Evolutionary conservation across 306 rosid species (phyloP).

Genomic region (Lotus japonicus): DNA sequence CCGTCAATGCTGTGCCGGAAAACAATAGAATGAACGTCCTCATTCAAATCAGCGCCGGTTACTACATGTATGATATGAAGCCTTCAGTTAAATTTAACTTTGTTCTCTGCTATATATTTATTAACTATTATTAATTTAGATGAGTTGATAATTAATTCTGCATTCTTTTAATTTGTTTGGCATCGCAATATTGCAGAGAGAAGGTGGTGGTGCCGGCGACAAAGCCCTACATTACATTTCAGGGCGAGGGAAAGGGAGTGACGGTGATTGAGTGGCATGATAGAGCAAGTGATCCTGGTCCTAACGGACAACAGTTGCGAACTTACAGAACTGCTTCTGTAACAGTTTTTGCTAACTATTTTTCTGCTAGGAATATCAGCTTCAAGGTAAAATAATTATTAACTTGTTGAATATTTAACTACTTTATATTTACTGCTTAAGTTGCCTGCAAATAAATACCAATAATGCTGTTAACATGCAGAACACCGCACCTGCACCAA

Average conservation of each 20-base stretch:
- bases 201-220: slow-evolving; percentile 78
- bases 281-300: slow-evolving; percentile 77
- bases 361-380: slow-evolving; percentile 81
- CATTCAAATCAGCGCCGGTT: slow-evolving; percentile 65
- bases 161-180: no score
- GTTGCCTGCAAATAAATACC: no score
- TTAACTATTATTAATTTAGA: no score
- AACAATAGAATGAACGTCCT: slow-evolving; percentile 51
- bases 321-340: slow-evolving; percentile 93
- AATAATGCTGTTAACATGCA: background rate
- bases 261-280: slow-evolving; percentile 95
- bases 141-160: no score
- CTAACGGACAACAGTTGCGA: slow-evolving; percentile 76
- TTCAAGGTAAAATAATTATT: slow-evolving; percentile 77
- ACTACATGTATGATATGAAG: slow-evolving; percentile 43
- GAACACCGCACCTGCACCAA: slow-evolving; percentile 92
- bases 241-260: slow-evolving; percentile 67
- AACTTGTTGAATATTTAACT: no score
- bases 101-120: no score
- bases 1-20: slow-evolving; percentile 57
- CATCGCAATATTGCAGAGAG: slow-evolving; percentile 41
- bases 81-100: no score
- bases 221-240: slow-evolving; percentile 76
- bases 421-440: no score
- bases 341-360: slow-evolving; percentile 61